A percentile compares a stretch with the other conserved stretches of the same genome.
Evolutionary conservation across 2,329 filamentous ascomycete genomes (phyloP).

Genomic region (Penicillium decumbens): DNA sequence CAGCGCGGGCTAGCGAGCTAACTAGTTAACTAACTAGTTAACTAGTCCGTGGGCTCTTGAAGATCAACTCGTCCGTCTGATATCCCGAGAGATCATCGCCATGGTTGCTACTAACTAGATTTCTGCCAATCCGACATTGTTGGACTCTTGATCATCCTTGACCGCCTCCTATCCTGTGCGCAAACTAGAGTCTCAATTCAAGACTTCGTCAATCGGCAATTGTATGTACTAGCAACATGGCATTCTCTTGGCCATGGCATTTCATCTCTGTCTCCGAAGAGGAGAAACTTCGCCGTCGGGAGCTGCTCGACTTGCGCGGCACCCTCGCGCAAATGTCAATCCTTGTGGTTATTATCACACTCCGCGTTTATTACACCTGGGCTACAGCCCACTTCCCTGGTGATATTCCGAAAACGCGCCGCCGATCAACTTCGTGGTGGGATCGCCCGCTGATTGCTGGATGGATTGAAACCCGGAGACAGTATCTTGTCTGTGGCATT

Average conservation of each 20-base stretch:
- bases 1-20: slow-evolving; percentile 6
- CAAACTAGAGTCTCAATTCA: background rate
- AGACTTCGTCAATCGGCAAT: background rate
- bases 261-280: slow-evolving; percentile 50
- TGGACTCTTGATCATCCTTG: background rate
- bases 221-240: slow-evolving; percentile 13
- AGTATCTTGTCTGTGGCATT: slow-evolving; percentile 45
- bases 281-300: slow-evolving; percentile 49
- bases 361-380: slow-evolving; percentile 31
- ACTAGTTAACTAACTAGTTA: too few relatives aligned
- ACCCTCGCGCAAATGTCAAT: slow-evolving; percentile 54
- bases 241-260: slow-evolving; percentile 45
- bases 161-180: background rate
- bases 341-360: slow-evolving; percentile 42
- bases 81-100: background rate
- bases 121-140: background rate
- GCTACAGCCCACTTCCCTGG: slow-evolving; percentile 2
- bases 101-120: background rate
- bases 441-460: slow-evolving; percentile 41
- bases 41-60: background rate
- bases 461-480: slow-evolving; percentile 48
- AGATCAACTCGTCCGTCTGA: background rate
- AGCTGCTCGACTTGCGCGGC: slow-evolving; percentile 53
- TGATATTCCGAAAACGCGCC: slow-evolving; percentile 4
- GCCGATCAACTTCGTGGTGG: slow-evolving; percentile 39